phyloP scores from a whole-genome alignment of 805 yeast genomes.

The Teunomyces stri region DNA sequence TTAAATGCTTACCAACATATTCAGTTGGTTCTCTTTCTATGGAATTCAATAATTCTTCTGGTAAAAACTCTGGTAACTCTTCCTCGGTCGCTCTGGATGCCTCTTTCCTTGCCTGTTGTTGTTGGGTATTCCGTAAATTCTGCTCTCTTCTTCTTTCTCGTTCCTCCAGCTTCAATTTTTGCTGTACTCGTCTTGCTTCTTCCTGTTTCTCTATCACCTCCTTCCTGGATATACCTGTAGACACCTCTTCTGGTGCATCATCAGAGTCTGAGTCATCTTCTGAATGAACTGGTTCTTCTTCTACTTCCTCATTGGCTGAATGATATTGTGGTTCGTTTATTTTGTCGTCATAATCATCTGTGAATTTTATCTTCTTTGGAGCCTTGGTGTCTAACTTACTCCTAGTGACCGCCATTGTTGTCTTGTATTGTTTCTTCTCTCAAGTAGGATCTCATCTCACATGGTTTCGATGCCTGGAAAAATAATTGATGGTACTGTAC shows the following conservation, averaged over 20 bases:
- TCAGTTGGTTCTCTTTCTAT: conserved; percentile 13
- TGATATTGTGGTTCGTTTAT: conserved; percentile 12
- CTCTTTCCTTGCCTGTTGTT: conserved; percentile 30
- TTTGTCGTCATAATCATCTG: conserved; percentile 22
- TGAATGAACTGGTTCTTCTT: conserved; percentile 11
- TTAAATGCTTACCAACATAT: conserved; percentile 26
- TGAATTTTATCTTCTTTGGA: conserved; percentile 32
- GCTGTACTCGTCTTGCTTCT: conserved; percentile 19
- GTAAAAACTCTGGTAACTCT: conserved; percentile 40
- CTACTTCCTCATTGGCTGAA: conserved; percentile 19
- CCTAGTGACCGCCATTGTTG: conserved; percentile 30
- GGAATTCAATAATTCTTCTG: conserved; percentile 36
- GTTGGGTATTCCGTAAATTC: conserved; percentile 32
- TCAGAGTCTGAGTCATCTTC: conserved; percentile 21
- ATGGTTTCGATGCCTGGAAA: neutral
- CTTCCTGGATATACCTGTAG: conserved; percentile 27
- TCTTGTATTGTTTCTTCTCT: neutral
- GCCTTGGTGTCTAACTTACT: conserved; percentile 17
- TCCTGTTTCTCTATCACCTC: conserved; percentile 25
- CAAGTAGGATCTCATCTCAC: conserved; percentile 3
- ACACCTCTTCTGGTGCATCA: conserved; percentile 47
- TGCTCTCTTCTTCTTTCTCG: conserved; percentile 36
- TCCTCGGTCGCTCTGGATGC: conserved; percentile 14
- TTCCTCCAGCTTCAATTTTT: conserved; percentile 24
- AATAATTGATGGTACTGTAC: conserved; percentile 8